A percentile compares a stretch with the other conserved stretches of the same genome.
Conservation (phyloP, 73 alveolate species). For the Paramecium sonneborni region DNA sequence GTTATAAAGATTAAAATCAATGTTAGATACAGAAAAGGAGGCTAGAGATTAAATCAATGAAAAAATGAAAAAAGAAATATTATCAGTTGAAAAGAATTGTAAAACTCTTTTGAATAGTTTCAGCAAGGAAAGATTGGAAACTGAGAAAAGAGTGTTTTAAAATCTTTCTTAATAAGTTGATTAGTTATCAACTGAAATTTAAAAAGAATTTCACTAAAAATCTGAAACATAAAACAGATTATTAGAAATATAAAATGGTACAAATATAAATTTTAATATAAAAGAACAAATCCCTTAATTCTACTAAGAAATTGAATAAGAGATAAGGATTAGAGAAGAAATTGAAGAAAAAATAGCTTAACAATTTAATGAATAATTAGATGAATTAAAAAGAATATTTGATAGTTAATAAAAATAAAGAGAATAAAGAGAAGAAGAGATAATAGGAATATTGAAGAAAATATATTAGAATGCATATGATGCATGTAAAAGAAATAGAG, state of each 20-base stretch:
- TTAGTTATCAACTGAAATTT: conserved; percentile 57
- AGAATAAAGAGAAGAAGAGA: conserved; percentile 67
- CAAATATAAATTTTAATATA: neutral
- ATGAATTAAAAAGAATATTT: conserved; percentile 61
- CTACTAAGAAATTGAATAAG: conserved; percentile 60
- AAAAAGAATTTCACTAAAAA: conserved; percentile 51
- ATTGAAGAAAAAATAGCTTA: conserved; percentile 60
- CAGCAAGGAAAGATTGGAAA: conserved; percentile 64
- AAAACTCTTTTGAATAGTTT: conserved; percentile 40
- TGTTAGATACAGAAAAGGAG: conserved; percentile 41
- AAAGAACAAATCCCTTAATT: conserved; percentile 55
- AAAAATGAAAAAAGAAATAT: conserved; percentile 49
- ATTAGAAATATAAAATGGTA: conserved; percentile 47
- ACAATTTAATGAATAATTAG: conserved; percentile 59
- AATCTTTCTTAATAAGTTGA: conserved; percentile 61
- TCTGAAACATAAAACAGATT: conserved; percentile 54
- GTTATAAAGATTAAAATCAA: conserved; percentile 40
- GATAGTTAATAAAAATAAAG: conserved; percentile 60
- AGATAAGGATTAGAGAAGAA: conserved; percentile 59
- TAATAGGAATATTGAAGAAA: conserved; percentile 50
- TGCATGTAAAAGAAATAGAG: conserved; percentile 58
- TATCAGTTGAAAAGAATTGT: conserved; percentile 50
- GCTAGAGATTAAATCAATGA: conserved; percentile 43
- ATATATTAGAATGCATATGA: conserved; percentile 56
- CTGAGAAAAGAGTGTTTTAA: conserved; percentile 65